These are phyloP conservation scores for Pleomassaria siparia DNA, from an alignment of 2,329 filamentous ascomycete genomes.

Conservation along the genomic window DNA sequence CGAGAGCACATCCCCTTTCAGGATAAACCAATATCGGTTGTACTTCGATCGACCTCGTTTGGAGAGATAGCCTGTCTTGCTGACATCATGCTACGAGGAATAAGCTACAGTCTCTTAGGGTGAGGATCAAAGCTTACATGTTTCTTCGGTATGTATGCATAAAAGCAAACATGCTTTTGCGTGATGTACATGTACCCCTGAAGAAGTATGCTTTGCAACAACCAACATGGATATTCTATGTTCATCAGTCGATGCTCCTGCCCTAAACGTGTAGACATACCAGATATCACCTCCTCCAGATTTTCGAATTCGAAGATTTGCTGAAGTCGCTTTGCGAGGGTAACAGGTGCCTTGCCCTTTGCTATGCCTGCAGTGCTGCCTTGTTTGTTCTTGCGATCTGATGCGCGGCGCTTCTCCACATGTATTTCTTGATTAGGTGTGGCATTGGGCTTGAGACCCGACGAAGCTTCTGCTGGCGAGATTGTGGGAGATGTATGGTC, in stretches of 20 bases:
- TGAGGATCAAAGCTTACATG: slow-evolving; percentile 57
- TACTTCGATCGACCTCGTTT: slow-evolving; percentile 91
- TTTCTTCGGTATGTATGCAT: slow-evolving; percentile 95
- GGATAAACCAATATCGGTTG: slow-evolving; percentile 86
- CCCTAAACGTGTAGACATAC: slow-evolving; percentile 47
- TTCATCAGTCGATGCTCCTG: slow-evolving; percentile 12
- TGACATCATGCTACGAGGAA: slow-evolving; percentile 48
- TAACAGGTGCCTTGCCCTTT: slow-evolving; percentile 48
- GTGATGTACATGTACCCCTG: slow-evolving; percentile 98
- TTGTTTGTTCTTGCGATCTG: slow-evolving; percentile 27
- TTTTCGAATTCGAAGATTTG: slow-evolving; percentile 69
- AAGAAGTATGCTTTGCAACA: slow-evolving; percentile 85
- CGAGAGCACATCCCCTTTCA: slow-evolving; percentile 88
- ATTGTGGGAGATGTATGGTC: slow-evolving; percentile 16
- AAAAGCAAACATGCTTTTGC: slow-evolving; percentile 90
- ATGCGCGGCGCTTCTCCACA: slow-evolving; percentile 22
- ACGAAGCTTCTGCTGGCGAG: slow-evolving; percentile 11
- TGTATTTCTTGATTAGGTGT: slow-evolving; percentile 24
- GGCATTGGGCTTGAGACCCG: slow-evolving; percentile 23
- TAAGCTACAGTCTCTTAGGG: slow-evolving; percentile 19
- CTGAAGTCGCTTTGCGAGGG: slow-evolving; percentile 70
- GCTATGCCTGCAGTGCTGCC: slow-evolving; percentile 18
- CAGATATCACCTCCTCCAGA: slow-evolving; percentile 80
- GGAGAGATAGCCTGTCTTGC: slow-evolving; percentile 84
- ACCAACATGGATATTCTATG: slow-evolving; percentile 87